These are phyloP conservation scores for Zygosaccharomyces gambellarensis DNA, from an alignment of 805 yeast genomes.

Conservation along the genomic window DNA sequence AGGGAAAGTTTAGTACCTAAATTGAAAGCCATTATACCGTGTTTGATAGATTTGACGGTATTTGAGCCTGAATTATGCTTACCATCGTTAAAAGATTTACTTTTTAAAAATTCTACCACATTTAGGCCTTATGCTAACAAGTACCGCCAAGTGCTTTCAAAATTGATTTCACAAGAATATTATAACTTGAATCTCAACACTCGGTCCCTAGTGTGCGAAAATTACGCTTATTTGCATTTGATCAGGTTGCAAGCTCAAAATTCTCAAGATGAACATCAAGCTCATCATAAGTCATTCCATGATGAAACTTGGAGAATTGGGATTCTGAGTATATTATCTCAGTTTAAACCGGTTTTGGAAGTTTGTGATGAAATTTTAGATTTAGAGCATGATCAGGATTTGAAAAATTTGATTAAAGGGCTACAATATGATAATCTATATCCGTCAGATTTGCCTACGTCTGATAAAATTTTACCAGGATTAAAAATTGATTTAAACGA, in stretches of 20 bases:
- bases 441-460: conserved; percentile 7
- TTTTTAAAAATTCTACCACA: conserved; percentile 64
- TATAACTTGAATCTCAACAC: conserved; percentile 38
- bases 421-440: conserved; percentile 35
- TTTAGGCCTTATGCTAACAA: conserved; percentile 74
- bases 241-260: conserved; percentile 50
- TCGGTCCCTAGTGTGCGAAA: conserved; percentile 41
- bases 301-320: conserved; percentile 47
- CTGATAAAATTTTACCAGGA: conserved; percentile 39
- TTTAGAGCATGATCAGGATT: conserved; percentile 51
- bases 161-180: conserved; percentile 36
- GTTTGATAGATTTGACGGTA: conserved; percentile 44
- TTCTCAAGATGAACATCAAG: conserved; percentile 27
- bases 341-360: conserved; percentile 50
- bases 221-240: conserved; percentile 52
- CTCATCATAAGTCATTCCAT: conserved; percentile 34
- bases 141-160: conserved; percentile 44
- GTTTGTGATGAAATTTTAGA: conserved; percentile 58
- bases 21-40: conserved; percentile 54
- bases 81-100: conserved; percentile 40
- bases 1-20: conserved; percentile 82
- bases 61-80: conserved; percentile 38
- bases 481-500: conserved; percentile 56
- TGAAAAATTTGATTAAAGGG: conserved; percentile 37
- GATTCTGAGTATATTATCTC: conserved; percentile 45